Percentiles rank a stretch among this genome's conserved stretches.
Conservation (phyloP, 164 flowering plant genomes). For the Berberis thunbergii region DNA sequence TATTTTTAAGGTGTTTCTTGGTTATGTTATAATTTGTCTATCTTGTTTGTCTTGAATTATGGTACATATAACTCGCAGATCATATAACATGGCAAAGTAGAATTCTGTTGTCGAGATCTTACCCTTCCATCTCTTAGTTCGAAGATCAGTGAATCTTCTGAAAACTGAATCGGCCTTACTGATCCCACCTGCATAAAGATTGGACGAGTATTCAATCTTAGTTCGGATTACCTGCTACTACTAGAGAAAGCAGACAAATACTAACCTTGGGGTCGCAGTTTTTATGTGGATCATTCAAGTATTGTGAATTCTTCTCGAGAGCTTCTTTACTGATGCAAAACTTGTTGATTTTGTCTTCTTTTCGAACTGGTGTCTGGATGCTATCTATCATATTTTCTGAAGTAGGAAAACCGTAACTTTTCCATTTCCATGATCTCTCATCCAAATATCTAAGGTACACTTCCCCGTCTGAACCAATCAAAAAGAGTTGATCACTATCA, state of each 20-base stretch:
- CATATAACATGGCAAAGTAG: no score
- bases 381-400: constrained; percentile 9
- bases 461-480: constrained; percentile 76
- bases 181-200: constrained; percentile 47
- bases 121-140: constrained; percentile 79
- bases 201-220: not conserved
- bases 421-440: constrained; percentile 66
- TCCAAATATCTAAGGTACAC: constrained; percentile 65
- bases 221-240: not conserved
- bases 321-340: constrained; percentile 22
- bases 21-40: no score
- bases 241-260: not conserved
- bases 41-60: no score
- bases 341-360: constrained; percentile 7
- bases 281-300: constrained; percentile 7
- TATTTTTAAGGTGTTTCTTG: no score
- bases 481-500: constrained; percentile 46
- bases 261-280: constrained; percentile 66
- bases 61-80: no score
- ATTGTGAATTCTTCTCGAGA: constrained; percentile 8
- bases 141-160: constrained; percentile 54
- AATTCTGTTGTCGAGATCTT: constrained; percentile 17
- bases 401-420: constrained; percentile 47
- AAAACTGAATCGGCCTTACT: constrained; percentile 58
- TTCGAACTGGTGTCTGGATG: constrained; percentile 6